Percentiles rank a stretch among this genome's conserved stretches.
Evolutionary conservation across 1,284 basidiomycete genomes (phyloP).

Genomic region (Bondarzewia mesenterica): DNA sequence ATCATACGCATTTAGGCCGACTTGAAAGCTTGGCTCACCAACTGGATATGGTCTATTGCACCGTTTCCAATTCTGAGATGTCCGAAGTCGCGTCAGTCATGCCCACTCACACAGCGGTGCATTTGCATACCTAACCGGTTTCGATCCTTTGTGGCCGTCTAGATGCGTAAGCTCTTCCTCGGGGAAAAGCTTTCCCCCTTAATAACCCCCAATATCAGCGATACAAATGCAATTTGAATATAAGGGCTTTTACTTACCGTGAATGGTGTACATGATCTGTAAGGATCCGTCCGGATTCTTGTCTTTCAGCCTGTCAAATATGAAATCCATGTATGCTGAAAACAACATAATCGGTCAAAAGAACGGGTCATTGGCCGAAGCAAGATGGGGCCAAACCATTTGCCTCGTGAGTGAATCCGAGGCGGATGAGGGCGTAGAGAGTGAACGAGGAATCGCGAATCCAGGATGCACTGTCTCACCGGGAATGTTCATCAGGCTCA

Average conservation of each 20-base stretch:
- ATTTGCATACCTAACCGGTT: slow-evolving; percentile 54
- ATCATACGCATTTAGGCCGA: background rate
- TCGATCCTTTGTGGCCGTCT: slow-evolving; percentile 80
- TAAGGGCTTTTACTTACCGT: slow-evolving; percentile 36
- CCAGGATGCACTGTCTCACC: slow-evolving; percentile 59
- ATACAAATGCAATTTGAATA: background rate
- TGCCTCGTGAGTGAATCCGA: slow-evolving; percentile 88
- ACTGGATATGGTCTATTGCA: slow-evolving; percentile 81
- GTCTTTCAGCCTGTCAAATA: slow-evolving; percentile 71
- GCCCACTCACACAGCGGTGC: too few relatives aligned
- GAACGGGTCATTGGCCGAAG: slow-evolving; percentile 9
- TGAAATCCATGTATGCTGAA: slow-evolving; percentile 83
- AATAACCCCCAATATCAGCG: background rate
- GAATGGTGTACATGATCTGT: slow-evolving; percentile 88
- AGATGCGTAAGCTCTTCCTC: slow-evolving; percentile 80
- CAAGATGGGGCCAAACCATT: slow-evolving; percentile 41
- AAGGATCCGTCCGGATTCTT: slow-evolving; percentile 84
- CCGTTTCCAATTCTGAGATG: slow-evolving; percentile 73
- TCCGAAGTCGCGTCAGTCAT: too few relatives aligned
- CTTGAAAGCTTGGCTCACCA: slow-evolving; percentile 35
- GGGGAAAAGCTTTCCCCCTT: slow-evolving; percentile 75
- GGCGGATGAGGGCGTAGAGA: slow-evolving; percentile 82
- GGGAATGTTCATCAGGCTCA: background rate
- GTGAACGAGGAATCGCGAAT: slow-evolving; percentile 90
- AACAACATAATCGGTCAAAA: background rate